These are phyloP conservation scores for Talaromyces nanjingensis DNA, from an alignment of 495 filamentous ascomycete genomes.

Conservation along the genomic window DNA sequence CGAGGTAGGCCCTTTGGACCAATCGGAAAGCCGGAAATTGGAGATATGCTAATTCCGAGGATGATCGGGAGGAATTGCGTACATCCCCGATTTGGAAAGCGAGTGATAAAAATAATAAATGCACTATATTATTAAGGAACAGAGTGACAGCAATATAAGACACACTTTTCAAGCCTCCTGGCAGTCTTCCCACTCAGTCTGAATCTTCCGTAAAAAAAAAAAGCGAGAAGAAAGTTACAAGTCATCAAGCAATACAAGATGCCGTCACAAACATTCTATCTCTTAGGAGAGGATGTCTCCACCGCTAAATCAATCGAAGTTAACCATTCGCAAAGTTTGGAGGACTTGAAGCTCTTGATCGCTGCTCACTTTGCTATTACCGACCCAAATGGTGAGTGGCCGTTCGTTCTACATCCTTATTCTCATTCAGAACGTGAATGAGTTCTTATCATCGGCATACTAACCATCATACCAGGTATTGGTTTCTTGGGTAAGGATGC, in stretches of 20 bases:
- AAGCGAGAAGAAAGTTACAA: neutral
- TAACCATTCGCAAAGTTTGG: constrained; percentile 21
- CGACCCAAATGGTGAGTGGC: constrained; percentile 17
- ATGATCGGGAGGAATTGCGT: no score
- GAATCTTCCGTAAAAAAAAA: neutral
- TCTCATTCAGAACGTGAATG: no score
- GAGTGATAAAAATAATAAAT: no score
- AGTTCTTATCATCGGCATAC: neutral
- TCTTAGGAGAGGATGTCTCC: constrained; percentile 32
- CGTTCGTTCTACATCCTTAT: no score
- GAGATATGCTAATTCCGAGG: no score
- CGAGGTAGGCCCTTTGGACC: no score
- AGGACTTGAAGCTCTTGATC: constrained; percentile 30
- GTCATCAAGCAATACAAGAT: constrained; percentile 14
- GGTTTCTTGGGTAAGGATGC: constrained; percentile 28
- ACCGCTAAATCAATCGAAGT: constrained; percentile 31
- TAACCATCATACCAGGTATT: constrained; percentile 23
- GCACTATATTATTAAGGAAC: no score
- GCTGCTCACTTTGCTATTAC: constrained; percentile 40
- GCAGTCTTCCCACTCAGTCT: neutral
- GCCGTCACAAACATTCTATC: constrained; percentile 32
- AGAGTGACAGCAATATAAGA: no score
- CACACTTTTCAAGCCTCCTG: neutral
- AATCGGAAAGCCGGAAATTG: no score
- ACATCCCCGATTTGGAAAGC: no score